phyloP scores from a whole-genome alignment of 345 rosid species.

The Arabidopsis thaliana region DNA sequence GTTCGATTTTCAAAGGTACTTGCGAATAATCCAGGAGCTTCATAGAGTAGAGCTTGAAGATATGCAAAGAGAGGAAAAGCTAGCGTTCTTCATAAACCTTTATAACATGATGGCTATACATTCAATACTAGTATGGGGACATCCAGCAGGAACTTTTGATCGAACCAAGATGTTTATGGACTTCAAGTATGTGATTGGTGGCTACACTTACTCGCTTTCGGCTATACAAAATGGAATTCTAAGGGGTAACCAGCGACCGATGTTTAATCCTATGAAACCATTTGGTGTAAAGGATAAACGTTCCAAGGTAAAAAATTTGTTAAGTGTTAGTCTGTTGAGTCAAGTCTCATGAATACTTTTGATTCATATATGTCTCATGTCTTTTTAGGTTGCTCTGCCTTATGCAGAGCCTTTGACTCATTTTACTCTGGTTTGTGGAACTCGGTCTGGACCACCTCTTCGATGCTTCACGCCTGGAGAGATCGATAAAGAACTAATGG shows the following conservation, averaged over 20 bases:
- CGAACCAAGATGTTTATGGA: slow-evolving; percentile 72
- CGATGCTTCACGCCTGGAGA: slow-evolving; percentile 75
- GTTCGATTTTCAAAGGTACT: slow-evolving; percentile 53
- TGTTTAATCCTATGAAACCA: slow-evolving; percentile 80
- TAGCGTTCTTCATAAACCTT: slow-evolving; percentile 84
- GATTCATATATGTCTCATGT: slow-evolving; percentile 12
- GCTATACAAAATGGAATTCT: slow-evolving; percentile 86
- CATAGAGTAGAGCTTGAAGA: slow-evolving; percentile 75
- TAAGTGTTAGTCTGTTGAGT: not conserved
- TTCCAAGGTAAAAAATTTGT: slow-evolving; percentile 48
- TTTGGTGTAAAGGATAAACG: slow-evolving; percentile 77
- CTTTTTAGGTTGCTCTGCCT: slow-evolving; percentile 65
- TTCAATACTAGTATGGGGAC: slow-evolving; percentile 72
- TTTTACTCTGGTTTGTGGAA: slow-evolving; percentile 80
- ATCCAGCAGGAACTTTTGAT: slow-evolving; percentile 76
- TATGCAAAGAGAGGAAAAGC: slow-evolving; percentile 75
- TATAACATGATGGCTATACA: slow-evolving; percentile 92
- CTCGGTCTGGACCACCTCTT: slow-evolving; percentile 85
- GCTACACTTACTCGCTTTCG: slow-evolving; percentile 75
- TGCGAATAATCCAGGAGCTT: slow-evolving; percentile 79
- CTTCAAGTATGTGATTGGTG: slow-evolving; percentile 81
- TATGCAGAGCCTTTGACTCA: slow-evolving; percentile 73
- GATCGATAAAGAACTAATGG: slow-evolving; percentile 79
- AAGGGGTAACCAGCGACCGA: slow-evolving; percentile 79
- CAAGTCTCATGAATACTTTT: not conserved